Evolutionary conservation across 306 rosid genomes (phyloP).

Genomic region (Astragalus membranaceus): DNA sequence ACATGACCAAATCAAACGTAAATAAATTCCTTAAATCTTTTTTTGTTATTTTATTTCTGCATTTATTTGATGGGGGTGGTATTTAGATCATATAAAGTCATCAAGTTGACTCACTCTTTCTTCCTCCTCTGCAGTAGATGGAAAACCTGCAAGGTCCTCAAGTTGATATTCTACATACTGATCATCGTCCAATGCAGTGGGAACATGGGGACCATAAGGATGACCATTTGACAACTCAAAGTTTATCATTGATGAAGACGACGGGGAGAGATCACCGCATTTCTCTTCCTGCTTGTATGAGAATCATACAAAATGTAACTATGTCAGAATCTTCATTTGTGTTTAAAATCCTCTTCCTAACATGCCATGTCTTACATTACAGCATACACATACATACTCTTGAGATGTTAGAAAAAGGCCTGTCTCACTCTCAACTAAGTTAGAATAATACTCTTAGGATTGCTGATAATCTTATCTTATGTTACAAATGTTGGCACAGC

Average conservation of each 20-base stretch:
- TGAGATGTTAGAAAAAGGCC: too few relatives aligned
- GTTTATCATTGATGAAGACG: conserved; percentile 88
- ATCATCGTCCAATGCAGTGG: conserved; percentile 60
- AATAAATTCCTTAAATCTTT: background rate
- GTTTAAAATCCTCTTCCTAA: background rate
- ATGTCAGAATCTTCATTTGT: background rate
- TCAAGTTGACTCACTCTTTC: conserved; percentile 65
- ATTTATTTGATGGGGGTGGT: conserved; percentile 13
- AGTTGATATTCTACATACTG: conserved; percentile 80
- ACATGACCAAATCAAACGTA: conserved; percentile 13
- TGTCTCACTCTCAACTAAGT: too few relatives aligned
- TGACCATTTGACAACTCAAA: conserved; percentile 77
- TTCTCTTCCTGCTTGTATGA: conserved; percentile 49
- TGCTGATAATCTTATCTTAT: background rate
- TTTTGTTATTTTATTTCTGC: background rate
- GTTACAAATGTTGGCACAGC: background rate
- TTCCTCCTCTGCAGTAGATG: conserved; percentile 81
- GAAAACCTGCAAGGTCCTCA: conserved; percentile 86
- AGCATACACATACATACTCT: too few relatives aligned
- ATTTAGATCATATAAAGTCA: conserved; percentile 1
- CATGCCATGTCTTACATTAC: too few relatives aligned
- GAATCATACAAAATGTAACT: conserved; percentile 24
- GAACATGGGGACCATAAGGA: conserved; percentile 67
- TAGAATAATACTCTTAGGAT: background rate
- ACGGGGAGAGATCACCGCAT: conserved; percentile 34